Conservation (phyloP, 1,139 yeast species). For the Meyerozyma elateridarum region DNA sequence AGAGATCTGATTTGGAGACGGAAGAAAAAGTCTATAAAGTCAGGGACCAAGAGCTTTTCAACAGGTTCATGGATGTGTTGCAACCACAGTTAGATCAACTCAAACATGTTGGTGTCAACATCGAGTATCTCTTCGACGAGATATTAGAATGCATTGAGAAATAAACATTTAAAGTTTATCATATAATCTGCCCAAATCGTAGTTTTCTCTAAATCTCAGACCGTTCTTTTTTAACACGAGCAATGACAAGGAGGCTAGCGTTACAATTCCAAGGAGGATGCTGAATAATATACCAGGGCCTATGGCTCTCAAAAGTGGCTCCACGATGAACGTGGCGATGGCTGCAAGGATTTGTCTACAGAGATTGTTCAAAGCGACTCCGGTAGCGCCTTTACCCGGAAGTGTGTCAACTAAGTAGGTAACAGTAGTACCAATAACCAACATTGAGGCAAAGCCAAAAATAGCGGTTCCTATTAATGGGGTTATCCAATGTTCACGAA, state of each 20-base stretch:
- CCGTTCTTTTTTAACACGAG: slow-evolving; percentile 55
- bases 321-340: slow-evolving; percentile 67
- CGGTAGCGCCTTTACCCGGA: slow-evolving; percentile 88
- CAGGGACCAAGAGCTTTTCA: slow-evolving; percentile 27
- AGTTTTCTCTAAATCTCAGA: slow-evolving; percentile 58
- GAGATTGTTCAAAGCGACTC: slow-evolving; percentile 78
- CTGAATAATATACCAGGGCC: slow-evolving; percentile 70
- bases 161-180: slow-evolving; percentile 30
- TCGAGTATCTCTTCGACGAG: slow-evolving; percentile 55
- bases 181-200: slow-evolving; percentile 55
- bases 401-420: slow-evolving; percentile 80
- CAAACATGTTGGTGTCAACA: slow-evolving; percentile 66
- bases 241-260: slow-evolving; percentile 40
- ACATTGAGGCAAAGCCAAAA: slow-evolving; percentile 81
- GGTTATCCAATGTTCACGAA: slow-evolving; percentile 65
- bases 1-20: slow-evolving; percentile 21
- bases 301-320: slow-evolving; percentile 58
- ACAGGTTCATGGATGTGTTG: slow-evolving; percentile 47
- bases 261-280: slow-evolving; percentile 56
- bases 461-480: slow-evolving; percentile 76
- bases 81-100: slow-evolving; percentile 58
- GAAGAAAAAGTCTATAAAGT: slow-evolving; percentile 24
- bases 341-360: slow-evolving; percentile 74
- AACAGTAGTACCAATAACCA: slow-evolving; percentile 74
- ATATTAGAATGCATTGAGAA: slow-evolving; percentile 8